A percentile compares a stretch with the other conserved stretches of the same genome.
Conservation (phyloP, 495 filamentous ascomycete genomes). For the Lepidopterella palustris region DNA sequence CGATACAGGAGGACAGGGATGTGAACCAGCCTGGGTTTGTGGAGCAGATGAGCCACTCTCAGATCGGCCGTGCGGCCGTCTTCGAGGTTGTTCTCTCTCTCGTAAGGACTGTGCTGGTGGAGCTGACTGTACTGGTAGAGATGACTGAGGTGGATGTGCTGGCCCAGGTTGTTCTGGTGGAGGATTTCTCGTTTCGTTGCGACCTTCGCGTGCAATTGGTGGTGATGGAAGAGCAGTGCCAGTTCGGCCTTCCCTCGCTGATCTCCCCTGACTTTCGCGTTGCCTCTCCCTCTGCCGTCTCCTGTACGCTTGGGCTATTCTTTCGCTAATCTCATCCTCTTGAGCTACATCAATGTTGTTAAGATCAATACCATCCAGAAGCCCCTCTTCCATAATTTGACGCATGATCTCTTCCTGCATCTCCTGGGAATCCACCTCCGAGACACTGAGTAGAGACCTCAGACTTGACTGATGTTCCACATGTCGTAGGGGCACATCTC, state of each 20-base stretch:
- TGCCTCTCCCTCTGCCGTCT: conserved; percentile 55
- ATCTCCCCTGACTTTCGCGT: conserved; percentile 30
- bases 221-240: not conserved
- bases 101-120: conserved; percentile 10
- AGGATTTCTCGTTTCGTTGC: conserved; percentile 11
- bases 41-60: conserved; percentile 31
- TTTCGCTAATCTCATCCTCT: conserved; percentile 81
- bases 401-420: conserved; percentile 82
- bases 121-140: too few species aligned
- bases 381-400: conserved; percentile 81
- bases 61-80: conserved; percentile 20
- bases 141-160: too few species aligned
- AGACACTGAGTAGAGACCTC: conserved; percentile 70
- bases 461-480: conserved; percentile 83
- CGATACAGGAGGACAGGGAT: conserved; percentile 51
- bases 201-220: conserved; percentile 10
- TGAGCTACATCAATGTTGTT: conserved; percentile 66
- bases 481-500: conserved; percentile 41
- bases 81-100: conserved; percentile 15
- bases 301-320: conserved; percentile 80
- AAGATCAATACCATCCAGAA: conserved; percentile 78
- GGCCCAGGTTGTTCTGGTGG: too few species aligned
- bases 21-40: too few species aligned
- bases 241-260: conserved; percentile 35
- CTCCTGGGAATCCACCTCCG: conserved; percentile 64